These are phyloP conservation scores for Rosa rugosa DNA, from an alignment of 306 rosid genomes.

Conservation along the genomic window DNA sequence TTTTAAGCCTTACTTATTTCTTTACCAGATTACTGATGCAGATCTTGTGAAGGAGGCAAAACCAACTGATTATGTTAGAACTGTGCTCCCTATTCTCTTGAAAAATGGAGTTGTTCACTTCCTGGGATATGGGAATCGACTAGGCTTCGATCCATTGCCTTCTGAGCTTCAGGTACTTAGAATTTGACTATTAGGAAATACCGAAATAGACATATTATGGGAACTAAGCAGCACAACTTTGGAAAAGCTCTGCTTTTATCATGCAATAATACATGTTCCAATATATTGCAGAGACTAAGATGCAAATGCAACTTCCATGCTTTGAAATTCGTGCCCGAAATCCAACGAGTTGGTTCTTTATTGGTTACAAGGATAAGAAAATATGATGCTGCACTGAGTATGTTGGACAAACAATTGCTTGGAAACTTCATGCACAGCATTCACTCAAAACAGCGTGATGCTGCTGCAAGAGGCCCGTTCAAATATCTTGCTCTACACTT, in stretches of 20 bases:
- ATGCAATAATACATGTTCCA: not conserved
- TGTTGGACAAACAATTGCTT: constrained; percentile 68
- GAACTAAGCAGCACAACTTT: not conserved
- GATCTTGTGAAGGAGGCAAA: constrained; percentile 90
- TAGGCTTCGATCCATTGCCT: constrained; percentile 90
- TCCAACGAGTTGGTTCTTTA: constrained; percentile 68
- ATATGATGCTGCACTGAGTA: constrained; percentile 43
- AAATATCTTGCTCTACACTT: constrained; percentile 91
- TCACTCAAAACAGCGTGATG: constrained; percentile 30
- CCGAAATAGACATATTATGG: not conserved
- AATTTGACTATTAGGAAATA: constrained; percentile 12
- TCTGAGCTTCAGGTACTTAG: constrained; percentile 67
- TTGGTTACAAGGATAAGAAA: constrained; percentile 74
- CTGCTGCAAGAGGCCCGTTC: constrained; percentile 34
- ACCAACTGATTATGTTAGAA: constrained; percentile 54
- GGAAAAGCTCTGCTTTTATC: not conserved
- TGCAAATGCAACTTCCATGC: constrained; percentile 98
- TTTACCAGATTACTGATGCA: constrained; percentile 82
- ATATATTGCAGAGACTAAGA: constrained; percentile 67
- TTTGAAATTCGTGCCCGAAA: constrained; percentile 67
- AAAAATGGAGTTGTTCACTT: constrained; percentile 74
- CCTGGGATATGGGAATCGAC: constrained; percentile 90
- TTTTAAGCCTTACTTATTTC: constrained; percentile 9
- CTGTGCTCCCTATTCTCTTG: constrained; percentile 67
- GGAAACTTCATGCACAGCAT: constrained; percentile 59